Percentiles rank a stretch among this genome's conserved stretches.
phyloP scores from a whole-genome alignment of 2,329 filamentous ascomycete species.

The Bipolaris gigantea region DNA sequence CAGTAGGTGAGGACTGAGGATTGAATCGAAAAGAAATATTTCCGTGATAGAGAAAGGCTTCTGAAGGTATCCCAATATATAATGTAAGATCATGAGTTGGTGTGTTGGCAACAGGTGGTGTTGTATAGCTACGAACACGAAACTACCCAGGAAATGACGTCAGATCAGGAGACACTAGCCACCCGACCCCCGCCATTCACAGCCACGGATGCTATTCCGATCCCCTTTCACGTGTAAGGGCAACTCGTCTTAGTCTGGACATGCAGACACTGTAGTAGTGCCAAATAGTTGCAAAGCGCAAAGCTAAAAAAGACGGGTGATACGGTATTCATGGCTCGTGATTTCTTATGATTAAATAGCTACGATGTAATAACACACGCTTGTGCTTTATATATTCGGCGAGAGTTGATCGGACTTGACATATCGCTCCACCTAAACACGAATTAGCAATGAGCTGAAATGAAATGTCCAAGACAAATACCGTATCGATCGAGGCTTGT shows the following conservation, averaged over 20 bases:
- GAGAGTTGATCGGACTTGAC: conserved; percentile 89
- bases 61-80: not conserved
- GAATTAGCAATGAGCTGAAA: conserved; percentile 6
- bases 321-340: not conserved
- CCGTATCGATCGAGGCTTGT: conserved; percentile 86
- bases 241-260: not conserved
- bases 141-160: conserved; percentile 8
- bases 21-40: not conserved
- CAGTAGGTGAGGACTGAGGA: conserved; percentile 43
- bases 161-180: conserved; percentile 9
- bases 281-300: too few species aligned
- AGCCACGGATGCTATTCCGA: not conserved
- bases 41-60: not conserved
- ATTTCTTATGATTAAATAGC: not conserved
- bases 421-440: conserved; percentile 72
- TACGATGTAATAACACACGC: not conserved
- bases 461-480: conserved; percentile 50
- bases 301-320: too few species aligned
- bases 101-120: conserved; percentile 9
- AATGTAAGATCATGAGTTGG: not conserved
- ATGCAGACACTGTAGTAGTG: too few species aligned
- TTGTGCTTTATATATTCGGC: conserved; percentile 69
- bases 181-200: not conserved
- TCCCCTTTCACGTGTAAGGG: not conserved
- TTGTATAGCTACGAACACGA: conserved; percentile 8